These are phyloP conservation scores for Fusarium palustre DNA, from an alignment of 2,329 filamentous ascomycete genomes.

Conservation along the genomic window DNA sequence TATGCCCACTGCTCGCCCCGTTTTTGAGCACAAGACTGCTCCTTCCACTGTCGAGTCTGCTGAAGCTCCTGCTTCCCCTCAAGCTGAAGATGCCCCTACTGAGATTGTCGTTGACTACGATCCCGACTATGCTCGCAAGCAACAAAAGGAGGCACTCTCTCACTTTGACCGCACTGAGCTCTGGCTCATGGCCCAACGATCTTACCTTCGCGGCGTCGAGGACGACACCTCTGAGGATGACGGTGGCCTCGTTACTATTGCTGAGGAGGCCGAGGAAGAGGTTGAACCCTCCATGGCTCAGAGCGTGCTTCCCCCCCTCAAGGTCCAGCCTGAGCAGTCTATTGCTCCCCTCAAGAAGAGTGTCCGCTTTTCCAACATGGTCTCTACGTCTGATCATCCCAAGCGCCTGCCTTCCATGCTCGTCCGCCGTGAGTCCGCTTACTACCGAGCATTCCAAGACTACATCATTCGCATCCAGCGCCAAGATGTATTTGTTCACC, in stretches of 20 bases:
- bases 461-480: conserved; percentile 73
- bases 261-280: conserved; percentile 51
- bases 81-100: conserved; percentile 68
- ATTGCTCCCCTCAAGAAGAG: conserved; percentile 71
- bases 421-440: conserved; percentile 76
- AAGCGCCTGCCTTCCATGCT: conserved; percentile 66
- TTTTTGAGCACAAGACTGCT: conserved; percentile 50
- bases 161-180: conserved; percentile 86
- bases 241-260: conserved; percentile 53
- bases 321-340: conserved; percentile 35
- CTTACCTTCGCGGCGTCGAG: conserved; percentile 77
- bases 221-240: conserved; percentile 55
- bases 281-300: conserved; percentile 46
- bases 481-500: conserved; percentile 85
- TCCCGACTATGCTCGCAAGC: conserved; percentile 78
- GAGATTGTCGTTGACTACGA: conserved; percentile 79
- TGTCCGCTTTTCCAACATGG: conserved; percentile 76
- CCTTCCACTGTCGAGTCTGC: conserved; percentile 49
- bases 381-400: conserved; percentile 59
- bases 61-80: conserved; percentile 56
- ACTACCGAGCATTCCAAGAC: conserved; percentile 88
- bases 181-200: conserved; percentile 86
- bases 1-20: conserved; percentile 74
- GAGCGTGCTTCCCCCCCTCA: conserved; percentile 39
- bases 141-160: conserved; percentile 76